Evolutionary conservation across 1,284 basidiomycete species (phyloP), one percentile per base, ranked within the genome.

Genomic region (Xerocomus minutiporus): DNA sequence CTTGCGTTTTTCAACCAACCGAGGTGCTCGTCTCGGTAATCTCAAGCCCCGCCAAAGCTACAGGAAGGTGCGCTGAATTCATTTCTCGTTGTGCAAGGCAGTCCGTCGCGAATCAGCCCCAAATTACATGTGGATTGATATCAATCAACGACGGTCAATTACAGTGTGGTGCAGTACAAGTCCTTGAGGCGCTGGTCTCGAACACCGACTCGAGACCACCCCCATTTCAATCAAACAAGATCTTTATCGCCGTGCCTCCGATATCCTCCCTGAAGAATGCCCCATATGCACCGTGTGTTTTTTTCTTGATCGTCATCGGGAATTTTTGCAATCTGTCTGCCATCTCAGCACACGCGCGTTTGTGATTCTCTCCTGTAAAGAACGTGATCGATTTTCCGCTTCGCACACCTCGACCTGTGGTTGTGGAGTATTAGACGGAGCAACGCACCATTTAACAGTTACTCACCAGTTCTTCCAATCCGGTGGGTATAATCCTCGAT

Each of bases 291-390:
- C 86, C 75, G 61, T 93, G 92, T 54, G 87, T 84, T 79, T 90
- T 95, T 79, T 97, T 97, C 78, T 97, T 97, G 75, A 98, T 95
- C 47, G 93, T 91, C 79, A 93, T 92, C 34, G 95, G 93, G 79
- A 98, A 98, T 67, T 88, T 88, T 63, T 86, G 83, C 73, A 97
- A 77, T 25, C 75, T 57, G 46, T 67, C 65, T 20, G 65, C 86
- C 64, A 90, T 84, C 97, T 54, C 89, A 99, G 77, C 39, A 99
- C 91, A 12, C 91, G 82, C 64, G 93, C 93, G 52, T 71, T 96
- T 93, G 69, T 95, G 92, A 39, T 75, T 80, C 57, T 91, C 90
- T 5, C 92, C 92, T 0, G 92, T 95, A 73, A 99, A 99, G 77
- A 97, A 99, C 9, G 97, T 99, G 63, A 98, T 88, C 20, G n/a